Evolutionary conservation across 306 rosid genomes (phyloP).

Genomic region (Pterocarpus santalinus): DNA sequence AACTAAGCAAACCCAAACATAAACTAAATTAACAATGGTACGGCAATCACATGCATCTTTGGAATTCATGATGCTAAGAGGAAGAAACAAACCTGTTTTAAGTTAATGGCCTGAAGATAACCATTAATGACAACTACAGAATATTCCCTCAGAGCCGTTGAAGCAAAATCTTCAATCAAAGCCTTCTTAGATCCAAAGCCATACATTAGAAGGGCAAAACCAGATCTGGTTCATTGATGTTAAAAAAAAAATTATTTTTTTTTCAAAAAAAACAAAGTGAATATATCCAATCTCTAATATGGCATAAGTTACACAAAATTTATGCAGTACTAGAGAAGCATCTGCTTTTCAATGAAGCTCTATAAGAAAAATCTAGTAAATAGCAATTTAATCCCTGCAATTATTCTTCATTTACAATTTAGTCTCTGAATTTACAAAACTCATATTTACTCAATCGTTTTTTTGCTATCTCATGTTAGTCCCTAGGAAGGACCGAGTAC

Average conservation of each 20-base stretch:
- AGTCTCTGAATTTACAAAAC: neutral
- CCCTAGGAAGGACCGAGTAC: neutral
- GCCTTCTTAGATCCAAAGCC: conserved; percentile 96
- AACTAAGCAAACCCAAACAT: neutral
- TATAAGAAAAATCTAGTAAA: neutral
- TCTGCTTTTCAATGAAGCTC: neutral
- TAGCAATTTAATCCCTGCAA: neutral
- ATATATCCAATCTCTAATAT: neutral
- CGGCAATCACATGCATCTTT: neutral
- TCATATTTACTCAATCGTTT: neutral
- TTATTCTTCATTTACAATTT: neutral
- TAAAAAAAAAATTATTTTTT: neutral
- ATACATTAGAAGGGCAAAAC: conserved; percentile 85
- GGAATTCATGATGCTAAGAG: neutral
- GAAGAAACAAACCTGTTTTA: conserved; percentile 73
- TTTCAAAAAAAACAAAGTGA: neutral
- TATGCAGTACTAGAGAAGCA: neutral
- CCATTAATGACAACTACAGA: conserved; percentile 89
- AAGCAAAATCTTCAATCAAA: conserved; percentile 93
- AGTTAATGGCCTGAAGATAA: conserved; percentile 81
- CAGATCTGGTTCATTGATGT: conserved; percentile 59
- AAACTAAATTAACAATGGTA: neutral
- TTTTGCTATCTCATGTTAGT: neutral
- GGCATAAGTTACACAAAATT: conserved; percentile 11
- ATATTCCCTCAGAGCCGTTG: conserved; percentile 64